phyloP scores from a whole-genome alignment of 2,329 filamentous ascomycete genomes.

The Pseudogymnoascus destructans region DNA sequence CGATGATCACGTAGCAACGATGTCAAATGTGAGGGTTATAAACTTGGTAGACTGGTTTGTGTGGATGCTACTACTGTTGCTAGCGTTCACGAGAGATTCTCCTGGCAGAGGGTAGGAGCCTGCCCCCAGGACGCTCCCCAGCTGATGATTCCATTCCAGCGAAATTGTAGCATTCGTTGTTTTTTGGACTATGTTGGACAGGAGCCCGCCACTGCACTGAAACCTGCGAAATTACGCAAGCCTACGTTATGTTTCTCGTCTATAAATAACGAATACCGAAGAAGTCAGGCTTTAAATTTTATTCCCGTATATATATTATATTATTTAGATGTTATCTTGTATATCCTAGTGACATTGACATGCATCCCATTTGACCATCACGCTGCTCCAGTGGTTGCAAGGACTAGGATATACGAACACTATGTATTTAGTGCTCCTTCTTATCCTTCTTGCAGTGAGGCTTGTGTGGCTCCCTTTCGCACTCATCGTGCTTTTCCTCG shows the following conservation, averaged over 20 bases:
- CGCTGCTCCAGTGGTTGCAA: background rate
- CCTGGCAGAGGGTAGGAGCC: background rate
- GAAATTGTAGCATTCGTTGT: background rate
- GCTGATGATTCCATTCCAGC: background rate
- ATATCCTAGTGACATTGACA: background rate
- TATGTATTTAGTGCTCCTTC: background rate
- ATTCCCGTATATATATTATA: background rate
- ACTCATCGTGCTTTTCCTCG: background rate
- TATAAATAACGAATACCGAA: background rate
- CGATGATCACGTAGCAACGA: background rate
- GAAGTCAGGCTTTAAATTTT: background rate
- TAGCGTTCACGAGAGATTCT: background rate
- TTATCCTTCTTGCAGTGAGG: background rate
- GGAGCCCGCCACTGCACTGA: background rate
- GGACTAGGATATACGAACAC: background rate
- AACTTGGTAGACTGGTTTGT: background rate
- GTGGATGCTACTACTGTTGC: background rate
- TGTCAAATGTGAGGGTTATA: background rate
- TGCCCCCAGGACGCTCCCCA: background rate
- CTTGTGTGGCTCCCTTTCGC: conserved; percentile 3
- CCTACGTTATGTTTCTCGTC: background rate
- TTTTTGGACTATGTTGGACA: background rate
- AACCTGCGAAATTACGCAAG: background rate
- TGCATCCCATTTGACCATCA: background rate
- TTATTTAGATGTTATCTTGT: background rate